These are phyloP conservation scores for Atkinsonella texensis DNA, from an alignment of 2,329 filamentous ascomycete genomes.

Conservation along the genomic window DNA sequence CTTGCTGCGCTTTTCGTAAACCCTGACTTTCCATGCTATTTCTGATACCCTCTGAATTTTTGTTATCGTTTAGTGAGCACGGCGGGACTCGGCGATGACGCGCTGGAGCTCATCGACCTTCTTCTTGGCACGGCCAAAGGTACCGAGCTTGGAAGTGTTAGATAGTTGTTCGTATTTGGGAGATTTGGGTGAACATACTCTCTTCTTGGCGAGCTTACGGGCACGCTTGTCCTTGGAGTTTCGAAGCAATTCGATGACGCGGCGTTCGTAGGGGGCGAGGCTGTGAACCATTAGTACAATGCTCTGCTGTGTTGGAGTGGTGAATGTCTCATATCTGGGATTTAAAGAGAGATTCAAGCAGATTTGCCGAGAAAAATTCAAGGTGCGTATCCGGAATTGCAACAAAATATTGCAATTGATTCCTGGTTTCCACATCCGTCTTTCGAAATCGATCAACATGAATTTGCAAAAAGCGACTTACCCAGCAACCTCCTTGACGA, in stretches of 20 bases:
- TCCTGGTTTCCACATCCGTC: neutral
- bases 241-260: constrained; percentile 96
- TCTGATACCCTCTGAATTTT: neutral
- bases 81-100: constrained; percentile 92
- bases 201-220: constrained; percentile 98
- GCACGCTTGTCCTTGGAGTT: constrained; percentile 99
- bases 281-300: constrained; percentile 24
- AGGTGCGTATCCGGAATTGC: neutral
- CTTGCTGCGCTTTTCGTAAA: neutral
- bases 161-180: constrained; percentile 1
- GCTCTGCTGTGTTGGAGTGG: neutral
- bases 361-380: neutral
- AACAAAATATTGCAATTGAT: neutral
- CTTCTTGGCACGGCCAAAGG: constrained; percentile 95
- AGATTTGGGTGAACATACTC: constrained; percentile 45
- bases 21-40: neutral
- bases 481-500: constrained; percentile 97
- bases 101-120: constrained; percentile 99
- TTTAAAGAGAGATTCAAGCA: neutral
- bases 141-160: constrained; percentile 62
- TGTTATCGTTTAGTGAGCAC: constrained; percentile 41
- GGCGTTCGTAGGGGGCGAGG: constrained; percentile 92
- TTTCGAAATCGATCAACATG: neutral
- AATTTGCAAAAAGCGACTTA: constrained; percentile 33
- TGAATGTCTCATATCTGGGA: neutral